A percentile compares a stretch with the other conserved stretches of the same genome.
phyloP scores from a whole-genome alignment of 805 yeast genomes.

The Cyberlindnera petersonii region DNA sequence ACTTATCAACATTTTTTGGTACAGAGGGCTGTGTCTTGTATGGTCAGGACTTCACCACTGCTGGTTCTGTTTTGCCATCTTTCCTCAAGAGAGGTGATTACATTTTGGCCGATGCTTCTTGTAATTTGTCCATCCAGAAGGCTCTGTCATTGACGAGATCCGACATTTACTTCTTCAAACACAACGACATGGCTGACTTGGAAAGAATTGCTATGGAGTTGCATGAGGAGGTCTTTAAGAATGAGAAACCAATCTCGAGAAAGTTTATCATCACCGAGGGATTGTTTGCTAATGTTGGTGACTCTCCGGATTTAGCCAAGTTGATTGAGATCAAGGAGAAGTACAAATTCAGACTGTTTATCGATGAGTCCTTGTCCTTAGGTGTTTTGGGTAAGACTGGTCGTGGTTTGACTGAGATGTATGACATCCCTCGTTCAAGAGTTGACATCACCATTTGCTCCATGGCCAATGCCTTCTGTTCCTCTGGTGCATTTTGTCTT shows the following conservation, averaged over 20 bases:
- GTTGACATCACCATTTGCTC: slow-evolving; percentile 87
- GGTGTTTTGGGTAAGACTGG: slow-evolving; percentile 87
- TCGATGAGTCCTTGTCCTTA: slow-evolving; percentile 84
- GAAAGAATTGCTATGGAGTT: slow-evolving; percentile 59
- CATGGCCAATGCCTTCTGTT: slow-evolving; percentile 73
- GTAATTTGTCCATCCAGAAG: slow-evolving; percentile 75
- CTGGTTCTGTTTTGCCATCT: slow-evolving; percentile 86
- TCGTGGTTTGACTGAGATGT: slow-evolving; percentile 79
- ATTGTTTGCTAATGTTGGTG: slow-evolving; percentile 77
- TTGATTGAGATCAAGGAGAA: slow-evolving; percentile 71
- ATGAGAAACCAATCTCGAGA: slow-evolving; percentile 74
- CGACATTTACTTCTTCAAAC: slow-evolving; percentile 67
- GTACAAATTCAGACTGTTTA: slow-evolving; percentile 78
- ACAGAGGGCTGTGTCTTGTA: slow-evolving; percentile 78
- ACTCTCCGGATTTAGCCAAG: slow-evolving; percentile 63
- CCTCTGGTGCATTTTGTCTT: slow-evolving; percentile 92
- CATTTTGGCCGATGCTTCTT: slow-evolving; percentile 80
- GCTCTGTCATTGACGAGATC: slow-evolving; percentile 86
- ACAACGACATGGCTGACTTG: slow-evolving; percentile 82
- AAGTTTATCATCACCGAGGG: slow-evolving; percentile 92
- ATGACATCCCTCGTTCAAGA: slow-evolving; percentile 52
- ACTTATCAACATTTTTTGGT: slow-evolving; percentile 69
- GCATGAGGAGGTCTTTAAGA: slow-evolving; percentile 21
- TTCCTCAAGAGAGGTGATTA: slow-evolving; percentile 94
- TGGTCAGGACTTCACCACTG: slow-evolving; percentile 88